Evolutionary conservation across 306 rosid species (phyloP).

Genomic region (Cercis canadensis): DNA sequence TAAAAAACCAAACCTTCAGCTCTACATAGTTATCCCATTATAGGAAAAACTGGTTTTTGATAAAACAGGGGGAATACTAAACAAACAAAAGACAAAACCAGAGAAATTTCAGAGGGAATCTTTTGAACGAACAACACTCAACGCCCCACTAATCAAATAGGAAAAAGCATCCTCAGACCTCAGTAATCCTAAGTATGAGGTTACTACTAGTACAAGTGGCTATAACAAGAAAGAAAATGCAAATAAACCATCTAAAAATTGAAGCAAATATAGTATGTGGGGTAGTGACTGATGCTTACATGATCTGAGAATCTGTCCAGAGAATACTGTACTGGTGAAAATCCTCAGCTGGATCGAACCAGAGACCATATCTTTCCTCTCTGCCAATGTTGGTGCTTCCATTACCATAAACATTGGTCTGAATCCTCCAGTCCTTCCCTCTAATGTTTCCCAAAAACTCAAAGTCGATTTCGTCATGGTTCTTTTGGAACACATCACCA

Average conservation of each 20-base stretch:
- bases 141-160: conserved; percentile 8
- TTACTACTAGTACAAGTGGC: conserved; percentile 22
- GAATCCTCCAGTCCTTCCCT: conserved; percentile 96
- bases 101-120: not conserved
- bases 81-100: not conserved
- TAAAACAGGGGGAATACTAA: conserved; percentile 48
- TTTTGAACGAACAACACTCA: conserved; percentile 27
- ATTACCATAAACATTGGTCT: conserved; percentile 94
- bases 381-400: conserved; percentile 91
- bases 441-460: conserved; percentile 95
- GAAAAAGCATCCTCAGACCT: conserved; percentile 32
- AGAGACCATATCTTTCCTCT: conserved; percentile 86
- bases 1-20: conserved; percentile 25
- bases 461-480: conserved; percentile 95
- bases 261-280: conserved; percentile 38
- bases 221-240: conserved; percentile 27
- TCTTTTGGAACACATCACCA: conserved; percentile 80
- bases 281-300: conserved; percentile 61
- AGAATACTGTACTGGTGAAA: conserved; percentile 84
- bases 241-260: not conserved
- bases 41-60: conserved; percentile 50
- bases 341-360: conserved; percentile 97
- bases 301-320: conserved; percentile 84
- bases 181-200: conserved; percentile 11
- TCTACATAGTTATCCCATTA: conserved; percentile 33